phyloP scores from a whole-genome alignment of 1,284 basidiomycete species.

The Pyrrhoderma lamaoense region DNA sequence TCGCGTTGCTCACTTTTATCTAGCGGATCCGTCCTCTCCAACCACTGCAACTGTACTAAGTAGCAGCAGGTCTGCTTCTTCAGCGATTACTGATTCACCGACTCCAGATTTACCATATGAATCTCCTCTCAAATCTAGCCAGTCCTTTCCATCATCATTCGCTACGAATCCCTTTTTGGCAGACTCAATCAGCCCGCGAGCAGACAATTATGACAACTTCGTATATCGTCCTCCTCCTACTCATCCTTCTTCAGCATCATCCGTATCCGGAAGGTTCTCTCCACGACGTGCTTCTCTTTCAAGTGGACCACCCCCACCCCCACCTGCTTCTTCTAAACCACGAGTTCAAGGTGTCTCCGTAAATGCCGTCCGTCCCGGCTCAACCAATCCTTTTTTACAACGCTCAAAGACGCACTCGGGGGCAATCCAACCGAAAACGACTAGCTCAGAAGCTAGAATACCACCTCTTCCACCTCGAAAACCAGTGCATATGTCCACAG shows the following conservation, averaged over 20 bases:
- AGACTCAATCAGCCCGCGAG: neutral
- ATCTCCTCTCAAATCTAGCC: neutral
- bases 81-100: neutral
- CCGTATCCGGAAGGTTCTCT: neutral
- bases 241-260: constrained; percentile 21
- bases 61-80: neutral
- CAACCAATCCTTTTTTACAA: constrained; percentile 32
- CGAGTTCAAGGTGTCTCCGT: constrained; percentile 1
- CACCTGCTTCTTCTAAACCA: constrained; percentile 11
- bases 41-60: neutral
- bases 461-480: constrained; percentile 27
- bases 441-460: constrained; percentile 4
- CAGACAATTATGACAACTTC: constrained; percentile 21
- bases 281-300: constrained; percentile 14
- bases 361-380: constrained; percentile 23
- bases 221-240: constrained; percentile 21
- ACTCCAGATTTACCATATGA: constrained; percentile 1
- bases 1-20: neutral
- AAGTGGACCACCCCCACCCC: constrained; percentile 8
- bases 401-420: constrained; percentile 23
- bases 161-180: neutral
- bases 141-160: neutral
- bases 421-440: constrained; percentile 5
- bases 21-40: constrained; percentile 13
- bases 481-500: constrained; percentile 17